Evolutionary conservation across 352 stramenopile species (phyloP).

Genomic region (Thraustochytrium striatum): DNA sequence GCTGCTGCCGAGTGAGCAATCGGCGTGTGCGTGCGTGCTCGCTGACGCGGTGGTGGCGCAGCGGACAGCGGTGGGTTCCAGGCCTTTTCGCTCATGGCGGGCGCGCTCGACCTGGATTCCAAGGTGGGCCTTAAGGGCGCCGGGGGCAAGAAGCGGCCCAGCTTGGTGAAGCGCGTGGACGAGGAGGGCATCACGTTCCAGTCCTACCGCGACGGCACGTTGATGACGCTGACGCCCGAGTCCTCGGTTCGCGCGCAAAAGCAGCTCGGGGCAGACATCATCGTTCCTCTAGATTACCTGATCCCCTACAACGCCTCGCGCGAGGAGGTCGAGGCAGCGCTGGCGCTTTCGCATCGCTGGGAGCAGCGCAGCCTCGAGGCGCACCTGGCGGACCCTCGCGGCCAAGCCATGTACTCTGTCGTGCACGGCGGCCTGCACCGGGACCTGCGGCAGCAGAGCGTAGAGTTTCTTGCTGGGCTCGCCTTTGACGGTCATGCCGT

Average conservation of each 20-base stretch:
- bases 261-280: slow-evolving; percentile 74
- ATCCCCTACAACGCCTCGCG: slow-evolving; percentile 70
- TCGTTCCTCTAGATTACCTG: slow-evolving; percentile 61
- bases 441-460: slow-evolving; percentile 64
- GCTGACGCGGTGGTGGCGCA: not conserved
- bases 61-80: slow-evolving; percentile 71
- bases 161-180: slow-evolving; percentile 56
- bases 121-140: slow-evolving; percentile 34
- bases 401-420: slow-evolving; percentile 74
- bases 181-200: slow-evolving; percentile 71
- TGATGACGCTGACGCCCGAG: slow-evolving; percentile 71
- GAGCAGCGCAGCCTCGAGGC: slow-evolving; percentile 62
- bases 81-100: slow-evolving; percentile 55
- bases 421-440: slow-evolving; percentile 75
- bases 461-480: slow-evolving; percentile 68
- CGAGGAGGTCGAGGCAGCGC: slow-evolving; percentile 60
- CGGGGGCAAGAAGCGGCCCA: slow-evolving; percentile 13
- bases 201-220: slow-evolving; percentile 71
- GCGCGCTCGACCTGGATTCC: slow-evolving; percentile 26
- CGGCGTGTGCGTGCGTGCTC: not conserved
- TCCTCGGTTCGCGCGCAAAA: slow-evolving; percentile 73
- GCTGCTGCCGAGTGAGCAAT: not conserved
- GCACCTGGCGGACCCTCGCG: slow-evolving; percentile 62
- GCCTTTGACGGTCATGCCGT: slow-evolving; percentile 73
- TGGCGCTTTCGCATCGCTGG: slow-evolving; percentile 73